These are phyloP conservation scores for Ashbya aceris DNA, from an alignment of 1,139 yeast species.

Conservation along the genomic window DNA sequence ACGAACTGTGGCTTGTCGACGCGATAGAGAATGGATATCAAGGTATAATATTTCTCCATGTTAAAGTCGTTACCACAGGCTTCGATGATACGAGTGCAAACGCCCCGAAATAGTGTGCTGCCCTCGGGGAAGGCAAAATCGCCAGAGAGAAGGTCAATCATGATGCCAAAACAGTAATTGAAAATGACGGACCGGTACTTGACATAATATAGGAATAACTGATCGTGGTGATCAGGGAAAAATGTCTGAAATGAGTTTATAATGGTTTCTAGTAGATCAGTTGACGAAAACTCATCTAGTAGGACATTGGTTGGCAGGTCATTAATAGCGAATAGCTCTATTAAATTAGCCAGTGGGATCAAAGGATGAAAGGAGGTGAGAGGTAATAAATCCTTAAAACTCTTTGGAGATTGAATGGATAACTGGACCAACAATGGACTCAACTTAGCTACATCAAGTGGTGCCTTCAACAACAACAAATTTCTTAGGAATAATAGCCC, in stretches of 20 bases:
- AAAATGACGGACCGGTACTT: conserved; percentile 22
- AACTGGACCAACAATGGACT: conserved; percentile 13
- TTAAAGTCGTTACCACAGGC: conserved; percentile 26
- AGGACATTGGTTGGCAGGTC: conserved; percentile 13
- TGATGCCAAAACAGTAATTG: conserved; percentile 18
- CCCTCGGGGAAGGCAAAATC: conserved; percentile 1
- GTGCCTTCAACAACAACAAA: conserved; percentile 5
- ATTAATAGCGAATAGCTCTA: conserved; percentile 30
- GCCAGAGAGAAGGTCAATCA: conserved; percentile 9
- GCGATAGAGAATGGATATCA: conserved; percentile 14
- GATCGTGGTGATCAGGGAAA: conserved; percentile 2
- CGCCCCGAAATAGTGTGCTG: neutral
- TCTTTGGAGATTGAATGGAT: conserved; percentile 21
- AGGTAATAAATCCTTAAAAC: conserved; percentile 25
- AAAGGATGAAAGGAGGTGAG: conserved; percentile 21
- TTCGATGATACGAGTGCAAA: conserved; percentile 10
- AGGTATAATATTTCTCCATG: conserved; percentile 17
- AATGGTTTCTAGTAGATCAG: conserved; percentile 4
- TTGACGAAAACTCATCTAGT: conserved; percentile 15
- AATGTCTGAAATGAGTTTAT: conserved; percentile 1
- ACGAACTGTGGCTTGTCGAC: conserved; percentile 12
- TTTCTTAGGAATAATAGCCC: conserved; percentile 14
- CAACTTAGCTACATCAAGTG: conserved; percentile 9
- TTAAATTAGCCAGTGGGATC: conserved; percentile 20
- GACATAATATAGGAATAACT: conserved; percentile 22